Evolutionary conservation across 768 basidiomycete genomes (phyloP).

Genomic region (Mycena capillaripes): DNA sequence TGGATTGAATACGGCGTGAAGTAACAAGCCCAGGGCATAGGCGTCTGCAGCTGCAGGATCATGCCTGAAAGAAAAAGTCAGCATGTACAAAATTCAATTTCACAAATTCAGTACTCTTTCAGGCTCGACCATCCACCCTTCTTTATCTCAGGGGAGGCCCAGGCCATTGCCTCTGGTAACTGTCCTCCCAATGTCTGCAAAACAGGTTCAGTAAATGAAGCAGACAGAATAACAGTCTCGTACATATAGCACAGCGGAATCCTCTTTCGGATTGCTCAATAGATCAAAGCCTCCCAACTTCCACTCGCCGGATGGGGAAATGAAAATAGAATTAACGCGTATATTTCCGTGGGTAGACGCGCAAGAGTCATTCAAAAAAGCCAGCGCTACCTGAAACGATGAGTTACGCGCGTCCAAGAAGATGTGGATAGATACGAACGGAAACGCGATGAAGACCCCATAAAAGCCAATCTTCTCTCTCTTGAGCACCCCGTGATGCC

Average conservation of each 20-base stretch:
- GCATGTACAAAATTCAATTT: not conserved
- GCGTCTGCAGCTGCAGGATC: conserved; percentile 81
- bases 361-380: conserved; percentile 90
- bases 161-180: conserved; percentile 71
- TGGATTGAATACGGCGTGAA: conserved; percentile 92
- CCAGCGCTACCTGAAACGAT: conserved; percentile 78
- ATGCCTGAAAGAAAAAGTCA: conserved; percentile 47
- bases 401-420: conserved; percentile 18
- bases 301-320: conserved; percentile 97
- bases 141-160: conserved; percentile 89
- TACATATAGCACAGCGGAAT: conserved; percentile 85
- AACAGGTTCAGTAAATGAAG: conserved; percentile 33
- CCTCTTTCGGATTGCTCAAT: conserved; percentile 86
- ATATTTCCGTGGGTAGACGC: conserved; percentile 89
- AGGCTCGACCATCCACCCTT: conserved; percentile 87
- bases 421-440: conserved; percentile 59
- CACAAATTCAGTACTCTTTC: conserved; percentile 75
- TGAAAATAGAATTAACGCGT: conserved; percentile 82
- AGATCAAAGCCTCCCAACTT: conserved; percentile 96
- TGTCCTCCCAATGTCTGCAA: conserved; percentile 76
- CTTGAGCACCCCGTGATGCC: conserved; percentile 71
- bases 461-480: conserved; percentile 88
- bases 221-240: conserved; percentile 45
- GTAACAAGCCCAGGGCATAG: conserved; percentile 89
- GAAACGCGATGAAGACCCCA: conserved; percentile 96